phyloP scores from a whole-genome alignment of 805 yeast genomes.

The Kuraishia ogatae region DNA sequence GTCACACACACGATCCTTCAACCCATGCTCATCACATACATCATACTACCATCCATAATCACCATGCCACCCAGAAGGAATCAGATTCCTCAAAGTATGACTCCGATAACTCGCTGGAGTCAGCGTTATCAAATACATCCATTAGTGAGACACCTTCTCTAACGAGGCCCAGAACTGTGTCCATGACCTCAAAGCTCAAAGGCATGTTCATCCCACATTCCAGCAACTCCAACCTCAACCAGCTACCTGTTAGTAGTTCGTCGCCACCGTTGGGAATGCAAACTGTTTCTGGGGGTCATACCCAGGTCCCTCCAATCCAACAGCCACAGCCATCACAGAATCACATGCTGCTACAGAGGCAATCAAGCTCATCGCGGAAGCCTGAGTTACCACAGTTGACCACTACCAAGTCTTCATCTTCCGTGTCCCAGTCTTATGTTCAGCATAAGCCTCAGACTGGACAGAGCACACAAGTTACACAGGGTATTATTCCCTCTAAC shows the following conservation, averaged over 20 bases:
- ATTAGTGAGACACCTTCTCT: slow-evolving; percentile 8
- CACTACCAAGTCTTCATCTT: not conserved
- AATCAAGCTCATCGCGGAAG: not conserved
- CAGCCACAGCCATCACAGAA: not conserved
- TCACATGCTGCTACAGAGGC: not conserved
- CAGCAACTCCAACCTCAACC: not conserved
- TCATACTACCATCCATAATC: not conserved
- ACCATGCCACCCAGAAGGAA: not conserved
- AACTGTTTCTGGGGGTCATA: not conserved
- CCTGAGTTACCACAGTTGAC: not conserved
- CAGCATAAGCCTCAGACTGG: not conserved
- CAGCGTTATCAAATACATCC: slow-evolving; percentile 13
- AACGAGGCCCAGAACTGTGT: slow-evolving; percentile 14
- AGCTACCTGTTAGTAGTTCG: not conserved
- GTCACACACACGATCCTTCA: not conserved
- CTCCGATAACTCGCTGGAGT: slow-evolving; percentile 16
- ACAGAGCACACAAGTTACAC: not conserved
- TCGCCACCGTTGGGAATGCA: not conserved
- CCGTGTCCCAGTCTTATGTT: not conserved
- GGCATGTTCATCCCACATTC: slow-evolving; percentile 11
- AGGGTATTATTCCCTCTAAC: not conserved
- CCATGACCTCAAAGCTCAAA: slow-evolving; percentile 22
- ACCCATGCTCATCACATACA: not conserved
- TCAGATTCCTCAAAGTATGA: slow-evolving; percentile 7
- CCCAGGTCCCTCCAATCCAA: not conserved